These are phyloP conservation scores for Eucalyptus urophylla DNA, from an alignment of 345 rosid genomes.

Conservation along the genomic window DNA sequence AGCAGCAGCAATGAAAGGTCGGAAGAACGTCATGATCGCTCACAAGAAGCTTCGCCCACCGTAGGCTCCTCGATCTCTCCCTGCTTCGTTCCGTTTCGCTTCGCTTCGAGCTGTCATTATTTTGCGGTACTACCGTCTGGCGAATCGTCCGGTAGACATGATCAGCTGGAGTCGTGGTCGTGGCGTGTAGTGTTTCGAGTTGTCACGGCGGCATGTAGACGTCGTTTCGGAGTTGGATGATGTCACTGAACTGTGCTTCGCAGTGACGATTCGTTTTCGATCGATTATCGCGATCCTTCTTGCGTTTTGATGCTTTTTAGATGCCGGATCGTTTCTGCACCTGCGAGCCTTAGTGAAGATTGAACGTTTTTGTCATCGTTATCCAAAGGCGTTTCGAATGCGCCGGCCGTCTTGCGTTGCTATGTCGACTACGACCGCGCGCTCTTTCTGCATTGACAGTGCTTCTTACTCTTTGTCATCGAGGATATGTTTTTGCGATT, in stretches of 20 bases:
- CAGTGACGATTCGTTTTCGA: neutral
- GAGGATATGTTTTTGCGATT: no score
- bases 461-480: no score
- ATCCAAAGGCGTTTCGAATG: neutral
- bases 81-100: neutral
- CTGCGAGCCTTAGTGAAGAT: neutral
- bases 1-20: neutral
- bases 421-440: neutral
- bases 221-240: neutral
- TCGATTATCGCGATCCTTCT: neutral
- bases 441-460: neutral
- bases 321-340: neutral
- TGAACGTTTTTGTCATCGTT: neutral
- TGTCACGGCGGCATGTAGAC: neutral
- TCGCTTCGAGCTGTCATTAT: neutral
- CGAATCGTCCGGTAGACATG: neutral
- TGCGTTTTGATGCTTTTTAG: neutral
- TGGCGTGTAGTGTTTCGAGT: neutral
- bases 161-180: neutral
- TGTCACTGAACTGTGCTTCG: neutral
- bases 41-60: conserved; percentile 4
- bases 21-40: neutral
- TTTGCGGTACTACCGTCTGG: neutral
- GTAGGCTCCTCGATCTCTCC: neutral
- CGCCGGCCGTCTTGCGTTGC: neutral